Base-by-base conservation (phyloP, 768 basidiomycete genomes). In the Xanthoconium stramineum region DNA sequence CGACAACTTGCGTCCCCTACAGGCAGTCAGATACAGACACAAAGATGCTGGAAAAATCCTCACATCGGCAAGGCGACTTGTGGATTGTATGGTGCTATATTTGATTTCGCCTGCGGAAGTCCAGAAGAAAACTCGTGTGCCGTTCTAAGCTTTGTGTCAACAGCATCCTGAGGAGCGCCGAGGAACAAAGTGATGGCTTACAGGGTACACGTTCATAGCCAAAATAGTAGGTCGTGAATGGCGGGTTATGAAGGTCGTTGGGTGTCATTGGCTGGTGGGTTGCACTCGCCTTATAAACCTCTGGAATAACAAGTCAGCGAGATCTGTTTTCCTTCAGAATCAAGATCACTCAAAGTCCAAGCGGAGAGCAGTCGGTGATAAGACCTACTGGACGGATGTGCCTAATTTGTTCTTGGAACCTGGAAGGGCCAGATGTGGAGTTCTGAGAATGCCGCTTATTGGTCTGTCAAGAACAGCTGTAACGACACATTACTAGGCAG, bases 131-230 rank as follows among this genome's bases (percentile, higher is more conserved):
- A 91, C 85, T 49, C 81, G 78, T 59, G 85, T 84, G 63, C 87
- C 87, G 52, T 77, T 75, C 89, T 91, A 46, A 52, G 52, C 47
- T 54, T 40, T 20, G 53, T 56, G 59, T 69, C 67, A 62, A 58
- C 40, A 52, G 47, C 45, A 19, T 39, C 48, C 50, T 50, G 37
- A 36, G 44, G 37, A 47, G 52, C 33, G 52, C 50, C 49, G 39
- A 39, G 42, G 38, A 48, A 54, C 33, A 50, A 37, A 42, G 40
- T 32, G 50, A 38, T 28, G 29, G 74, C 85, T 60, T 64, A 88
- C 83, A 38, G 82, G 80, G 69, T 81, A 84, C 58, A 75, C 77
- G 77, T 87, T 88, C 86, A 88, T 88, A 85, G 82, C 80, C 84
- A 80, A 82, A 83, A 83, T 81, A 84, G 73, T 67, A 69, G 78